Evolutionary conservation across 768 basidiomycete species (phyloP), one percentile per base, ranked within the genome.

Genomic region (Fomitopsis serialis): DNA sequence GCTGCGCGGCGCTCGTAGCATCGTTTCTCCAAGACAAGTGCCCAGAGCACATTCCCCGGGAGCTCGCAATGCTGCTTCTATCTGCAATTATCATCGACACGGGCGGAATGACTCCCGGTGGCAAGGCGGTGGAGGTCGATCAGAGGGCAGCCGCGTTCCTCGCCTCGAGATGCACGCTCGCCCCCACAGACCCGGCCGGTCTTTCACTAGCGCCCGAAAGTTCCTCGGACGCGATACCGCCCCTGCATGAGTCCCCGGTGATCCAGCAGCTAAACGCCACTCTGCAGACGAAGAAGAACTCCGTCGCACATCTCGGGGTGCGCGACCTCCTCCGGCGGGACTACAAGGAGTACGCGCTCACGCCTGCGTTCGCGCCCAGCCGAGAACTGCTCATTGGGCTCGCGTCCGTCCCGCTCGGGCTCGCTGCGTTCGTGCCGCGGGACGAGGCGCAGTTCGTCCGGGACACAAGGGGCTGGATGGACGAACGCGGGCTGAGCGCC

Each of bases 271-370:
- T 92, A 13, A 72, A 78, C 2, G 63, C 66, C 34, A 65, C 68
- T 2, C 75, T 92, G 22, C 54, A 71, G 47, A 59, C 62, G 2
- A 81, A 80, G 70, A 99, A 98, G 66, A 60, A 61, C 3, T 79
- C 85, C 54, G 73, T 98, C 9, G 79, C 80, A 1, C 78, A 82
- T 56, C 75, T 98, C 17, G 72, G 71, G 8, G 81, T 82, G 0
- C 76, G 79, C 52, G 93, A 98, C 63, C 80, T 98, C 19, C 78
- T 99, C 4, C 78, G 92, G 12, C 74, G 97, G n/a, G 97, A 99
- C 70, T 99, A 94, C 76, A 98, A 99, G 67, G 85, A 96, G 58
- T 96, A 93, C 63, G 65, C 68, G 1, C 68, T 81, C 54, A 68
- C 72, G 0, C 77, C 84, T 2, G 63, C 73, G 1, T 78, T 75